These are phyloP conservation scores for Fusarium nisikadoi DNA, from an alignment of 2,329 filamentous ascomycete species.

Conservation along the genomic window DNA sequence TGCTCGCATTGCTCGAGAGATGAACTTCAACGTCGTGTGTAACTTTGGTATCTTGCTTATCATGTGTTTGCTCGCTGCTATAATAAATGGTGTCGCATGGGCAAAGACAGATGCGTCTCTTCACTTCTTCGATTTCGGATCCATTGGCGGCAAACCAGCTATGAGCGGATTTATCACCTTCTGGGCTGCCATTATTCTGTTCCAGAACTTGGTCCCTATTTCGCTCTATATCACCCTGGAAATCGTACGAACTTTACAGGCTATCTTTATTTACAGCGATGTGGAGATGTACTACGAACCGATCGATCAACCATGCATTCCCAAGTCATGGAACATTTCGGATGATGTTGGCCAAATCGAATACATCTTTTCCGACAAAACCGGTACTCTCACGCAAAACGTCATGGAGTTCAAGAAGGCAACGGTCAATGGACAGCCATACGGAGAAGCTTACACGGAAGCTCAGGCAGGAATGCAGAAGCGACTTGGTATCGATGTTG, in stretches of 20 bases:
- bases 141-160: slow-evolving; percentile 77
- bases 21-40: slow-evolving; percentile 98
- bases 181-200: slow-evolving; percentile 92
- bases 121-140: slow-evolving; percentile 85
- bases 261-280: slow-evolving; percentile 97
- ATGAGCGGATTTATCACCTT: slow-evolving; percentile 96
- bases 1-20: slow-evolving; percentile 86
- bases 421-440: slow-evolving; percentile 94
- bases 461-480: slow-evolving; percentile 97
- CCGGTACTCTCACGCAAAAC: slow-evolving; percentile 94
- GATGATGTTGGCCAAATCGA: slow-evolving; percentile 98
- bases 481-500: slow-evolving; percentile 86
- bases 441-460: slow-evolving; percentile 97
- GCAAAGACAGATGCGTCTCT: slow-evolving; percentile 77
- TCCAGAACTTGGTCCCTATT: slow-evolving; percentile 98
- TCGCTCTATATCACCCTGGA: slow-evolving; percentile 97
- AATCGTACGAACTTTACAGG: slow-evolving; percentile 92
- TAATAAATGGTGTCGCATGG: slow-evolving; percentile 89
- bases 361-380: slow-evolving; percentile 99
- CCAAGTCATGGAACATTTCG: slow-evolving; percentile 99
- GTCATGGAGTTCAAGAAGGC: slow-evolving; percentile 99
- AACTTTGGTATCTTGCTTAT: slow-evolving; percentile 90
- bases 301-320: slow-evolving; percentile 93
- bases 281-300: slow-evolving; percentile 96
- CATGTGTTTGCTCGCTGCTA: slow-evolving; percentile 88